These are phyloP conservation scores for Pseudogymnoascus sp. DNA, from an alignment of 2,329 filamentous ascomycete genomes.

Conservation along the genomic window DNA sequence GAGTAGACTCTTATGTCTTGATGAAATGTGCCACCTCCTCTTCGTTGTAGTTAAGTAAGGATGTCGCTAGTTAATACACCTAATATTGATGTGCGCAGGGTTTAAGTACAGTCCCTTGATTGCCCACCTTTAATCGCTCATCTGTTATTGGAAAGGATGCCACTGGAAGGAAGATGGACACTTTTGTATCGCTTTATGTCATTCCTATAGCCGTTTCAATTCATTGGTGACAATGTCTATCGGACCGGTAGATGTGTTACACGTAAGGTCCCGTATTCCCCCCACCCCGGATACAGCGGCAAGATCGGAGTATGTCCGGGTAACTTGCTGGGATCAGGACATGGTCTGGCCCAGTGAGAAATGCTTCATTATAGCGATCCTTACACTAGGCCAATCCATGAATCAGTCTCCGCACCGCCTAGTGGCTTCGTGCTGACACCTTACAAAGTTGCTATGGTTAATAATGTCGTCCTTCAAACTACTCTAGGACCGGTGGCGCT, in stretches of 20 bases:
- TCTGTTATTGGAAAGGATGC: background rate
- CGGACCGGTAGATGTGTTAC: background rate
- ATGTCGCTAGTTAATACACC: background rate
- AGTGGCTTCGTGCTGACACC: slow-evolving; percentile 1
- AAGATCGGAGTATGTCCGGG: background rate
- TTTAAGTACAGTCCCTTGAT: background rate
- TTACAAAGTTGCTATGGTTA: background rate
- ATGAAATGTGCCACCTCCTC: background rate
- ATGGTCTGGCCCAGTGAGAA: background rate
- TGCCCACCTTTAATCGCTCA: background rate
- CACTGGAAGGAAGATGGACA: background rate
- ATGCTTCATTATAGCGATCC: background rate
- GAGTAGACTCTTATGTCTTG: background rate
- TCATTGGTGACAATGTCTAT: background rate
- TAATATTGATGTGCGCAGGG: background rate
- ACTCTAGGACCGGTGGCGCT: background rate
- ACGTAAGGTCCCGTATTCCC: background rate
- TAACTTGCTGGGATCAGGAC: background rate
- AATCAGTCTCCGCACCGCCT: background rate
- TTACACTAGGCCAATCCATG: background rate
- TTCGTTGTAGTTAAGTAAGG: background rate
- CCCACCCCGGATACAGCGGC: background rate
- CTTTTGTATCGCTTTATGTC: background rate
- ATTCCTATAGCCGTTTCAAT: too few relatives aligned
- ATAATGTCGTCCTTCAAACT: background rate